Conservation (phyloP, 2,329 filamentous ascomycete genomes). For the Alternaria brassicicola region DNA sequence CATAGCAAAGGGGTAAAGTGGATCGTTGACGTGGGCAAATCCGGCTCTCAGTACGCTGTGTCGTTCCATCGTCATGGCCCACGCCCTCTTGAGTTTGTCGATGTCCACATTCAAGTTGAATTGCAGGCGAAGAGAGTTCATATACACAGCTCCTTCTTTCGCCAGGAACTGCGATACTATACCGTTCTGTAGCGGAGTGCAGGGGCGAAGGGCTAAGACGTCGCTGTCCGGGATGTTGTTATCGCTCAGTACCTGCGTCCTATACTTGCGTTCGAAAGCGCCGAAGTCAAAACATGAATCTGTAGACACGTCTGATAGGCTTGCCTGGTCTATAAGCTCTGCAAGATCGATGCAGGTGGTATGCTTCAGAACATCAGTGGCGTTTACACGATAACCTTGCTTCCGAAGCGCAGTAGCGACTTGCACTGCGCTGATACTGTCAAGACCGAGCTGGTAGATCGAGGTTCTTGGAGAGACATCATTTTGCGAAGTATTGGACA, state of each 20-base stretch:
- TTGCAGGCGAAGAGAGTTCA: constrained; percentile 71
- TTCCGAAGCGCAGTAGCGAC: constrained; percentile 71
- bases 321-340: constrained; percentile 16
- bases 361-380: constrained; percentile 74
- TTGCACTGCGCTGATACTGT: constrained; percentile 87
- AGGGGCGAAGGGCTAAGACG: constrained; percentile 71
- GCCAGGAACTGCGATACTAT: constrained; percentile 78
- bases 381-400: constrained; percentile 63
- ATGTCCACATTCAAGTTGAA: constrained; percentile 53
- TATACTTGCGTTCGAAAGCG: constrained; percentile 57
- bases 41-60: constrained; percentile 80
- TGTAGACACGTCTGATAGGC: neutral
- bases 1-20: constrained; percentile 73
- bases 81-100: constrained; percentile 61
- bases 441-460: constrained; percentile 86
- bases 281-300: constrained; percentile 53
- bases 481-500: constrained; percentile 60
- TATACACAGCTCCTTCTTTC: constrained; percentile 71
- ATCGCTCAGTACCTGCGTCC: constrained; percentile 38
- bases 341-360: constrained; percentile 46
- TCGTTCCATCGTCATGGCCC: constrained; percentile 59
- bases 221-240: constrained; percentile 39
- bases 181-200: constrained; percentile 78
- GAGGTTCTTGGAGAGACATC: constrained; percentile 68
- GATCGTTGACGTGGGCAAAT: constrained; percentile 68